These are phyloP conservation scores for Geranium rotundifolium DNA, from an alignment of 345 rosid genomes.

Conservation along the genomic window DNA sequence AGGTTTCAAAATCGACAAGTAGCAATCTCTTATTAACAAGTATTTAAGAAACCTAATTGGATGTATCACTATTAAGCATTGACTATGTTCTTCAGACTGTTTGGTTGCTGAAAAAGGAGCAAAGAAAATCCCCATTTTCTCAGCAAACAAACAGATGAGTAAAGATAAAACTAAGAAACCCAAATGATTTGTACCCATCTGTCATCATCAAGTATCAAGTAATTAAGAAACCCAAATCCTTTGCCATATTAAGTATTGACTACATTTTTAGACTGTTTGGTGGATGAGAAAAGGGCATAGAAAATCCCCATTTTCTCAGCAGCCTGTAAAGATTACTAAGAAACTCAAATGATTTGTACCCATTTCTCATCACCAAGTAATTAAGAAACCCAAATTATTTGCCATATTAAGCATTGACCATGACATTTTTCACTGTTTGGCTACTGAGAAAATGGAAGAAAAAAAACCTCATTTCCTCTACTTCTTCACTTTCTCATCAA, in stretches of 20 bases:
- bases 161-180: too few relatives aligned
- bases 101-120: not conserved
- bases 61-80: too few relatives aligned
- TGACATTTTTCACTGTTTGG: conserved; percentile 1
- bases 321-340: too few relatives aligned
- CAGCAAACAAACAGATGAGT: too few relatives aligned
- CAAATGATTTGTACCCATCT: too few relatives aligned
- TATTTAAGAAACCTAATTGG: not conserved
- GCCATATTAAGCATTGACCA: too few relatives aligned
- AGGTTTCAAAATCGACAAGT: conserved; percentile 3
- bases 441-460: not conserved
- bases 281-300: not conserved
- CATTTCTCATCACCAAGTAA: not conserved
- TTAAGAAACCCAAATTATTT: too few relatives aligned
- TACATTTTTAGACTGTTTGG: not conserved
- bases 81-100: not conserved
- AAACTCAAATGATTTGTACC: too few relatives aligned
- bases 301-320: not conserved
- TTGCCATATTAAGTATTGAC: too few relatives aligned
- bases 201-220: not conserved
- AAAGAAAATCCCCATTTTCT: not conserved
- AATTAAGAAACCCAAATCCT: too few relatives aligned
- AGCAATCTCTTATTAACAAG: conserved; percentile 6
- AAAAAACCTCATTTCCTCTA: not conserved
- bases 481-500: too few relatives aligned